These are phyloP conservation scores for Sesbania bispinosa DNA, from an alignment of 306 rosid genomes.

Conservation along the genomic window DNA sequence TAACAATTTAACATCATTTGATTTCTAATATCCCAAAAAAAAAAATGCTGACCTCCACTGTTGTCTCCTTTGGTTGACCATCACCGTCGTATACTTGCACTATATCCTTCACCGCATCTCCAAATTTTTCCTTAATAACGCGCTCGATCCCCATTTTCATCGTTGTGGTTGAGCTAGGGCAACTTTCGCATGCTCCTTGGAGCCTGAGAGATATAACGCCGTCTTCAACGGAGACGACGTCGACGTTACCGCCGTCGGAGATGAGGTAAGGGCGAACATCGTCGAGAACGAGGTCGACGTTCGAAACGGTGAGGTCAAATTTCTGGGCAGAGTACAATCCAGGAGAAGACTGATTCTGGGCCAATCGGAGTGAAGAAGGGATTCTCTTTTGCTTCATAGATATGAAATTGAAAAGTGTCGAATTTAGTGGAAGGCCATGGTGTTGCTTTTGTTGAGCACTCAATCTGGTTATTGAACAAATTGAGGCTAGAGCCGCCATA, in stretches of 20 bases:
- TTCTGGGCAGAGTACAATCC: slow-evolving; percentile 80
- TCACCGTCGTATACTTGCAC: slow-evolving; percentile 63
- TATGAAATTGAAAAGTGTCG: neutral
- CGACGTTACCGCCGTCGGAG: slow-evolving; percentile 93
- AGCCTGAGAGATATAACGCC: slow-evolving; percentile 87
- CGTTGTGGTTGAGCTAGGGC: slow-evolving; percentile 95
- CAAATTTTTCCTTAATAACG: slow-evolving; percentile 87
- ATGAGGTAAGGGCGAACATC: slow-evolving; percentile 94
- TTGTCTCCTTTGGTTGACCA: slow-evolving; percentile 40
- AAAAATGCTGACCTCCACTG: slow-evolving; percentile 49
- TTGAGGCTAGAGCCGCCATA: slow-evolving; percentile 28
- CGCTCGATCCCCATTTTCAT: slow-evolving; percentile 98
- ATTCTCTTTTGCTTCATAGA: slow-evolving; percentile 10
- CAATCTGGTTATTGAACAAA: neutral
- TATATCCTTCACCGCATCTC: slow-evolving; percentile 70
- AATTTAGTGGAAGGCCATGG: neutral
- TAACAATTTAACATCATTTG: neutral
- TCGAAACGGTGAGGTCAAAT: slow-evolving; percentile 62
- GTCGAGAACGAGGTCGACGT: slow-evolving; percentile 87
- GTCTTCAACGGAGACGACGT: slow-evolving; percentile 72
- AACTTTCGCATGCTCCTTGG: slow-evolving; percentile 91
- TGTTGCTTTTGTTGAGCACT: neutral
- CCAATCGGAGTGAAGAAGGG: slow-evolving; percentile 36
- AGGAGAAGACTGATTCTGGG: slow-evolving; percentile 43
- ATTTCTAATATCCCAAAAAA: neutral